A percentile compares a stretch with the other conserved stretches of the same genome.
Conservation (phyloP, 768 basidiomycete species). For the Suillus sp. region DNA sequence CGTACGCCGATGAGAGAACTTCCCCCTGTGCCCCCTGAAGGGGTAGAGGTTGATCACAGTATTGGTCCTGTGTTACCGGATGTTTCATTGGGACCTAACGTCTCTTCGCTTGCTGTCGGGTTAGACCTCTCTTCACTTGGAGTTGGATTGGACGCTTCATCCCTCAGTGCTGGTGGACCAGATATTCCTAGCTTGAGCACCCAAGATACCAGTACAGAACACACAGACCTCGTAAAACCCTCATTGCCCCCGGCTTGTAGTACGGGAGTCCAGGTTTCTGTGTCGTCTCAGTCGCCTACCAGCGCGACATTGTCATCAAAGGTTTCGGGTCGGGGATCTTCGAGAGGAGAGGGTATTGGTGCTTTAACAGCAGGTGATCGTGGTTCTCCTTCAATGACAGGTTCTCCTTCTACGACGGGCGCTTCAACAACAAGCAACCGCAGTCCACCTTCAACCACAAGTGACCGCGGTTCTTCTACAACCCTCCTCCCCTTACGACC, state of each 20-base stretch:
- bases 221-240: background rate
- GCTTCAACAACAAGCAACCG: background rate
- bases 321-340: background rate
- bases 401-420: background rate
- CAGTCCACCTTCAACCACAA: background rate
- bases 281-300: background rate
- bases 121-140: conserved; percentile 4
- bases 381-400: conserved; percentile 19
- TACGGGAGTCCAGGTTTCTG: background rate
- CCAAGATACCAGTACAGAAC: background rate
- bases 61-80: conserved; percentile 17
- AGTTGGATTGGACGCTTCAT: background rate
- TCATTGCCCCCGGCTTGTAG: background rate
- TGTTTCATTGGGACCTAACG: conserved; percentile 15
- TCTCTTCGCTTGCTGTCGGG: conserved; percentile 16
- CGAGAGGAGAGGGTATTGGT: background rate
- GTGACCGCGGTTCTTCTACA: conserved; percentile 19
- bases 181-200: background rate
- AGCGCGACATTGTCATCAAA: background rate
- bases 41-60: background rate
- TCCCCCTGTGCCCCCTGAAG: background rate
- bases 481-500: conserved; percentile 20
- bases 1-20: background rate
- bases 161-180: background rate
- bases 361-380: background rate